Evolutionary conservation across 805 yeast genomes (phyloP), one percentile per base, ranked within the genome.

Genomic region (Candida bentonensis): DNA sequence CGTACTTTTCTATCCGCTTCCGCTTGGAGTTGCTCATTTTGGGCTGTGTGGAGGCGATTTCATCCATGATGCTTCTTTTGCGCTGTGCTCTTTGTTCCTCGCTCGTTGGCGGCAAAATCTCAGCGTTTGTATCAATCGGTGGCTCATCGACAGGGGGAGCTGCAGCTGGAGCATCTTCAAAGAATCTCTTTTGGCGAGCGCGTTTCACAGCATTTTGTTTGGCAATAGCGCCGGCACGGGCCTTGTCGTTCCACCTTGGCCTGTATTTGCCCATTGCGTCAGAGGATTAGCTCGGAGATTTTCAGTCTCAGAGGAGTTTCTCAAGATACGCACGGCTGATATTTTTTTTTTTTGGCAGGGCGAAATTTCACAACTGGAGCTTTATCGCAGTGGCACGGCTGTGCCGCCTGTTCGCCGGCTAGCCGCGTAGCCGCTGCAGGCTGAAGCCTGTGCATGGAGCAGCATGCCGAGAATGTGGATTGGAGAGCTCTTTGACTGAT

Each of bases 1-100:
- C 86, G 61, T 86, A 89, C 61, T 89, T 89, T 49, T 89, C 96
- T 39, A 89, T 64, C 46, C 97, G 66, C 65, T 82, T 76, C 73
- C 68, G 70, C 74, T 66, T 89, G 42, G 80, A 72, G 42, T 76
- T 67, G 0, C 88, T 77, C 28, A 83, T 61, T 56, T 86, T 86
- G 13, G 78, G 57, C 47, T 84, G 89, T 44, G 73, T 71, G 39
- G 84, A 79, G 17, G 47, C 47, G 30, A 51, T 42, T 3, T 52
- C 55, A 45, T 15, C 51, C 44, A 15, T 49, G 52, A 22, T 50
- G 51, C 2, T 52, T 42, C 89, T 64, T 58, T 83, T 84, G 49
- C 82, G 71, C 39, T 71, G 73, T 23, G 62, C 70, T 52, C 73
- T 76, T 53, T 85, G 94, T 39, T 70, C 77, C 2, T 68, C 71